A percentile compares a stretch with the other conserved stretches of the same genome.
phyloP scores from a whole-genome alignment of 164 flowering plant species.

The Pachysandra terminalis region DNA sequence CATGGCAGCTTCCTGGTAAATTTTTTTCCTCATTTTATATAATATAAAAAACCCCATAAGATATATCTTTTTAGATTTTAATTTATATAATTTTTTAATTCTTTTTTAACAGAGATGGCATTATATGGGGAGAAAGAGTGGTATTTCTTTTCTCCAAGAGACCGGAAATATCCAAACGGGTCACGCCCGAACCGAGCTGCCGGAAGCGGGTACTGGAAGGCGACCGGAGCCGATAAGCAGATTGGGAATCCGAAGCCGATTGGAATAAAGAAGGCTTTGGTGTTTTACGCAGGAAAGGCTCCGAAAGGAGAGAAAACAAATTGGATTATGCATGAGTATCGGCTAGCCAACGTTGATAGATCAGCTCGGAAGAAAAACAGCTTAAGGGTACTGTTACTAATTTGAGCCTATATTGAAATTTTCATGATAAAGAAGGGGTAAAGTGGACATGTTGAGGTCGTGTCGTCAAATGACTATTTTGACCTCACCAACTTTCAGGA shows the following conservation, averaged over 20 bases:
- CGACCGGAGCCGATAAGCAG: conserved; percentile 71
- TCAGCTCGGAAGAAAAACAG: conserved; percentile 53
- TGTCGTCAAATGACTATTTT: too few relatives aligned
- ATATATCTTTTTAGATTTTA: too few relatives aligned
- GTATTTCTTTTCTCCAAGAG: conserved; percentile 68
- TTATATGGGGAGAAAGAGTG: conserved; percentile 64
- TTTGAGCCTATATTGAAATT: too few relatives aligned
- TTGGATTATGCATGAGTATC: conserved; percentile 76
- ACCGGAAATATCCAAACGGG: conserved; percentile 68
- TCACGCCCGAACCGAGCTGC: conserved; percentile 72
- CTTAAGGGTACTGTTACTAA: conserved; percentile 37
- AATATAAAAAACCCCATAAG: too few relatives aligned
- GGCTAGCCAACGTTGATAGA: conserved; percentile 62
- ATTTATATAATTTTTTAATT: neutral
- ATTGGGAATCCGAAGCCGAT: conserved; percentile 54
- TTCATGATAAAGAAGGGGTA: neutral
- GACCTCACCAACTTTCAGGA: neutral
- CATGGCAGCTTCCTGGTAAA: conserved; percentile 69
- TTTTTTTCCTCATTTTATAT: neutral
- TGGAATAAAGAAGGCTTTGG: conserved; percentile 66
- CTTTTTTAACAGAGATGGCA: conserved; percentile 33
- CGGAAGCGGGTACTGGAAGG: conserved; percentile 71
- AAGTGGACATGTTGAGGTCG: neutral
- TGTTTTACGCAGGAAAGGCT: conserved; percentile 63
- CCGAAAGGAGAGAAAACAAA: conserved; percentile 64